Evolutionary conservation across 2,329 filamentous ascomycete species (phyloP).

Genomic region (Phaeophleospora eucalypticola): DNA sequence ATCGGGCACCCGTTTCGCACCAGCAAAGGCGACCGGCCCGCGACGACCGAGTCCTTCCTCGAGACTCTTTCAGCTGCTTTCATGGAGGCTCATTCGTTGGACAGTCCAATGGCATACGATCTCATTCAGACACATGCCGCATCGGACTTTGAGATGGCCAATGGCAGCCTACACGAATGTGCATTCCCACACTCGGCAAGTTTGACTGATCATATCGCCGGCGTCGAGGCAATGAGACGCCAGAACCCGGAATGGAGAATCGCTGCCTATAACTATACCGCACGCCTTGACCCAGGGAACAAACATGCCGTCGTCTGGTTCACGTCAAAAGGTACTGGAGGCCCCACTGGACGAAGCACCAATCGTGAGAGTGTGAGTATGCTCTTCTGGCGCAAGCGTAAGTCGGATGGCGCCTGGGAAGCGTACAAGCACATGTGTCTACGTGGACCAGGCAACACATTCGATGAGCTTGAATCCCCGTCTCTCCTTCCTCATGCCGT

Average conservation of each 20-base stretch:
- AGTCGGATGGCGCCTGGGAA: conserved; percentile 5
- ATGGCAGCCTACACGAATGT: background rate
- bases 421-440: conserved; percentile 1
- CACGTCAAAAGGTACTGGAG: background rate
- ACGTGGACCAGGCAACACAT: conserved; percentile 2
- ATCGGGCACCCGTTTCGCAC: conserved; percentile 1
- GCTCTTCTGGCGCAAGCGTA: conserved; percentile 1
- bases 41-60: background rate
- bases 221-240: background rate
- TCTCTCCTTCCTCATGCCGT: no score
- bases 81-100: background rate
- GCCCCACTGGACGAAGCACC: background rate
- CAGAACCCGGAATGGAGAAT: background rate
- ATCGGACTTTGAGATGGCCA: background rate
- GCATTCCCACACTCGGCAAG: background rate
- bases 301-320: conserved; percentile 4
- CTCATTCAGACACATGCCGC: background rate
- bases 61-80: background rate
- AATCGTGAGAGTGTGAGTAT: conserved; percentile 5
- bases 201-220: background rate
- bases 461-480: background rate
- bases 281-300: background rate
- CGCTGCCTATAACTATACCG: background rate
- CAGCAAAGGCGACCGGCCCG: background rate
- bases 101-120: background rate